Evolutionary conservation across 768 basidiomycete species (phyloP).

Genomic region (Termitomyces sp.): DNA sequence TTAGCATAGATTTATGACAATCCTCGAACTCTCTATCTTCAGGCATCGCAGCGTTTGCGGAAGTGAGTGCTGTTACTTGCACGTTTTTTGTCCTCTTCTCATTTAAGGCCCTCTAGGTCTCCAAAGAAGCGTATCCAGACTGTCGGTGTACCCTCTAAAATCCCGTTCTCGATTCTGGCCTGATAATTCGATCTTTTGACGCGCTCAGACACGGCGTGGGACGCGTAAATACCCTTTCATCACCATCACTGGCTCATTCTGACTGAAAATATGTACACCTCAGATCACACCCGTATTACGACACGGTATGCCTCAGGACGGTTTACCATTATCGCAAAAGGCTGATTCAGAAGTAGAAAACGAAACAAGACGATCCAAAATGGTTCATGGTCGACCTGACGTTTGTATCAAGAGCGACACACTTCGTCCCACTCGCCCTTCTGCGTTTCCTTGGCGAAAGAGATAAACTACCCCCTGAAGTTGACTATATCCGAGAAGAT

Average conservation of each 20-base stretch:
- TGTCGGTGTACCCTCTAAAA: slow-evolving; percentile 42
- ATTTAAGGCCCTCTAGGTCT: slow-evolving; percentile 42
- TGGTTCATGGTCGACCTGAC: slow-evolving; percentile 92
- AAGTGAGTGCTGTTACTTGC: slow-evolving; percentile 38
- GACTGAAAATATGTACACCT: not conserved
- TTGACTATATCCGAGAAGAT: slow-evolving; percentile 63
- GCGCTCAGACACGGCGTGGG: slow-evolving; percentile 81
- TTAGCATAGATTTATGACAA: not conserved
- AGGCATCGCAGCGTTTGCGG: slow-evolving; percentile 78
- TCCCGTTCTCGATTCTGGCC: not conserved
- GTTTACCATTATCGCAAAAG: not conserved
- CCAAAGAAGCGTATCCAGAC: slow-evolving; percentile 86
- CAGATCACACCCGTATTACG: slow-evolving; percentile 75
- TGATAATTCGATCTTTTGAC: slow-evolving; percentile 1
- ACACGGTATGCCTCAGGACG: slow-evolving; percentile 42
- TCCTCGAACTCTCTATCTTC: not conserved
- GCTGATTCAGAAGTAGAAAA: slow-evolving; percentile 51
- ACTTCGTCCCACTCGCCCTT: slow-evolving; percentile 78
- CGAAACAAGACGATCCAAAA: slow-evolving; percentile 66
- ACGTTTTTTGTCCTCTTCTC: slow-evolving; percentile 4
- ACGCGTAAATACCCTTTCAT: slow-evolving; percentile 46
- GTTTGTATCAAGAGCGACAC: slow-evolving; percentile 55
- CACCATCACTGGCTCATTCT: slow-evolving; percentile 7
- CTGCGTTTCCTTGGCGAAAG: slow-evolving; percentile 58
- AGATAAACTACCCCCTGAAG: slow-evolving; percentile 38